Evolutionary conservation across 164 flowering plant genomes (phyloP).

Genomic region (Vitis rotundifolia): DNA sequence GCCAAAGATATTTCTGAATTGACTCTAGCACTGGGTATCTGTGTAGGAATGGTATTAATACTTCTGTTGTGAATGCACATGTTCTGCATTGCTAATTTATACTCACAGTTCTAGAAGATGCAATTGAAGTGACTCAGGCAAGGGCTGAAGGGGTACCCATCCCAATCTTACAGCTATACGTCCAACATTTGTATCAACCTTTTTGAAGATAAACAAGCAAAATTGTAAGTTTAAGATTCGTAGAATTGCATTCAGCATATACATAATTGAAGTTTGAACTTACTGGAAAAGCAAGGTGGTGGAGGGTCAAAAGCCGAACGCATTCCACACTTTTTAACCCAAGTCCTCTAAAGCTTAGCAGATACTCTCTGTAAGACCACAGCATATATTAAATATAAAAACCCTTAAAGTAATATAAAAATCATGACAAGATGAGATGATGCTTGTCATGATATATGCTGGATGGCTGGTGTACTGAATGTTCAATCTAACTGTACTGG

Average conservation of each 20-base stretch:
- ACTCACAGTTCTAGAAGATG: conserved; percentile 60
- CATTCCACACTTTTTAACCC: conserved; percentile 98
- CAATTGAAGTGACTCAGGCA: conserved; percentile 61
- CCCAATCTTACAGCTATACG: conserved; percentile 61
- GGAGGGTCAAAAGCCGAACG: conserved; percentile 90
- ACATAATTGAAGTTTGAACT: conserved; percentile 25
- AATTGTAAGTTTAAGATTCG: conserved; percentile 2
- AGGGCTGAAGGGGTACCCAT: conserved; percentile 61
- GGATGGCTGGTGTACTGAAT: neutral
- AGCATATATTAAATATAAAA: neutral
- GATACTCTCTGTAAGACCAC: conserved; percentile 60
- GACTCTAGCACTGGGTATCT: conserved; percentile 60
- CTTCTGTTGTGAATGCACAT: neutral
- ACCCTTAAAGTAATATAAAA: too few species aligned
- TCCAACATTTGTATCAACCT: conserved; percentile 62
- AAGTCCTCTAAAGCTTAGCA: conserved; percentile 82
- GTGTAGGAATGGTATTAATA: neutral
- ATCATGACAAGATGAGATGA: too few species aligned
- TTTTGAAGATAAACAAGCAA: neutral
- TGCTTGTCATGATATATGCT: too few species aligned
- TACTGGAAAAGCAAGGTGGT: conserved; percentile 98
- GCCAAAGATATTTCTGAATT: conserved; percentile 56
- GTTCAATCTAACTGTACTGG: neutral
- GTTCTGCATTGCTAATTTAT: neutral
- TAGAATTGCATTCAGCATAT: neutral